Conservation (phyloP, 2,329 filamentous ascomycete genomes). For the Nannizziopsis barbatae region DNA sequence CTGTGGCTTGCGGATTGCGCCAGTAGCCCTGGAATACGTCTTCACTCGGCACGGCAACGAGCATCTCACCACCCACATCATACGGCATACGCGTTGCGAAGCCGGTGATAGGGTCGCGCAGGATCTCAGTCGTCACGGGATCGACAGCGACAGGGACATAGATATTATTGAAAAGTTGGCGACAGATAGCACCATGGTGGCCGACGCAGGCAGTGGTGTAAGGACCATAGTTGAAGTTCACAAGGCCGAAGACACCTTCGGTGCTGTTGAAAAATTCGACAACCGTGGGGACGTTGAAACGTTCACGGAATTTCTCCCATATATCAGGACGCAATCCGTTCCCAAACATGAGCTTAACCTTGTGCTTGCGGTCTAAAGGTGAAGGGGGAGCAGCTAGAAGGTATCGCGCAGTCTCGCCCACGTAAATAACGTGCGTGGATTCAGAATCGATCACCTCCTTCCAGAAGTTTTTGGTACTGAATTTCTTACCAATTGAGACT, state of each 20-base stretch:
- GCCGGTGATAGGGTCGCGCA: constrained; percentile 55
- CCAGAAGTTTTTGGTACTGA: constrained; percentile 63
- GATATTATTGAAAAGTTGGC: constrained; percentile 42
- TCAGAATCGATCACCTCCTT: constrained; percentile 54
- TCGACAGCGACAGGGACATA: constrained; percentile 60
- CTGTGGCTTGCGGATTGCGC: constrained; percentile 54
- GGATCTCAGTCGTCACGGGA: constrained; percentile 54
- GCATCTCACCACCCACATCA: constrained; percentile 61
- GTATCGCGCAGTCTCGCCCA: constrained; percentile 66
- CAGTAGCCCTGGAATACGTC: constrained; percentile 59
- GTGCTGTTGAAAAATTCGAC: constrained; percentile 69
- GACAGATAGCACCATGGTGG: constrained; percentile 55
- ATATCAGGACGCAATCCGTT: constrained; percentile 51
- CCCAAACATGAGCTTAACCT: constrained; percentile 37
- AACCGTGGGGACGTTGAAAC: constrained; percentile 41
- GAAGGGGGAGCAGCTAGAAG: constrained; percentile 53
- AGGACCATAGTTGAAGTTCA: constrained; percentile 51
- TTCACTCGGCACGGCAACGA: constrained; percentile 51
- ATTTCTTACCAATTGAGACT: constrained; percentile 38
- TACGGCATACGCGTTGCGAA: constrained; percentile 54
- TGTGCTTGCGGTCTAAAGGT: constrained; percentile 36
- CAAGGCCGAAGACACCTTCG: constrained; percentile 55
- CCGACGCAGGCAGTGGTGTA: constrained; percentile 56
- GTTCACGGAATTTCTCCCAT: constrained; percentile 47
- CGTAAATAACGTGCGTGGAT: constrained; percentile 63